A percentile compares a stretch with the other conserved stretches of the same genome.
These are phyloP conservation scores for Coemansia pectinata DNA, from an alignment of 192 early-diverging fungal genomes.

Conservation along the genomic window DNA sequence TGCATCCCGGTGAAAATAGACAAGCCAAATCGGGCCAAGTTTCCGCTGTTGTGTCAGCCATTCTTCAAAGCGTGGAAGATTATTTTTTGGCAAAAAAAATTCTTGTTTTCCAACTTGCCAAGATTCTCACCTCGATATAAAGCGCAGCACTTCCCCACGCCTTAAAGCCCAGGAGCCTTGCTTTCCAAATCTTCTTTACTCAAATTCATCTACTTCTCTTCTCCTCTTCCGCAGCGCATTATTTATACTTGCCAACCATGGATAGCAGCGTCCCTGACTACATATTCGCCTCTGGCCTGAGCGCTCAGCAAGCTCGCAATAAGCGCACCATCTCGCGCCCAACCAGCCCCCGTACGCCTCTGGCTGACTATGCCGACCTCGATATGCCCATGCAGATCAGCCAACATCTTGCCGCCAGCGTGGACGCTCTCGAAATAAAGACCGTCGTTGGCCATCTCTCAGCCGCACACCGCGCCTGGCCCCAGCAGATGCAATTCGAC, in stretches of 20 bases:
- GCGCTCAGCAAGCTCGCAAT: slow-evolving; percentile 48
- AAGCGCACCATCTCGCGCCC: slow-evolving; percentile 28
- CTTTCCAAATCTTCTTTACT: background rate
- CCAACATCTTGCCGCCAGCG: slow-evolving; percentile 4
- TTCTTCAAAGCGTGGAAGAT: background rate
- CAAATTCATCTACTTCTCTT: background rate
- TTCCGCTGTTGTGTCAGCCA: background rate
- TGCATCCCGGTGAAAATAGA: background rate
- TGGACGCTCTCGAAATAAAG: slow-evolving; percentile 37
- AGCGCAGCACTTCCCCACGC: background rate
- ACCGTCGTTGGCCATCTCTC: slow-evolving; percentile 38
- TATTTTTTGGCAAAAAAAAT: background rate
- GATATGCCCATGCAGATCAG: slow-evolving; percentile 15
- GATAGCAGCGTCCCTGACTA: slow-evolving; percentile 44
- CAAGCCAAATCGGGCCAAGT: background rate
- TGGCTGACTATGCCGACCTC: slow-evolving; percentile 8
- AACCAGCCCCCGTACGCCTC: slow-evolving; percentile 20
- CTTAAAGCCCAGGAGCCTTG: background rate
- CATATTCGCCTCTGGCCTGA: slow-evolving; percentile 47
- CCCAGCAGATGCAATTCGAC: slow-evolving; percentile 47
- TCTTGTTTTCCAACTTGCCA: background rate
- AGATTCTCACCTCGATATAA: background rate
- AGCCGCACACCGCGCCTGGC: slow-evolving; percentile 43
- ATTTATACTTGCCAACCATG: slow-evolving; percentile 13
- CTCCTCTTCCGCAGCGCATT: background rate